phyloP scores from a whole-genome alignment of 768 basidiomycete species.

The Amanita rubescens region DNA sequence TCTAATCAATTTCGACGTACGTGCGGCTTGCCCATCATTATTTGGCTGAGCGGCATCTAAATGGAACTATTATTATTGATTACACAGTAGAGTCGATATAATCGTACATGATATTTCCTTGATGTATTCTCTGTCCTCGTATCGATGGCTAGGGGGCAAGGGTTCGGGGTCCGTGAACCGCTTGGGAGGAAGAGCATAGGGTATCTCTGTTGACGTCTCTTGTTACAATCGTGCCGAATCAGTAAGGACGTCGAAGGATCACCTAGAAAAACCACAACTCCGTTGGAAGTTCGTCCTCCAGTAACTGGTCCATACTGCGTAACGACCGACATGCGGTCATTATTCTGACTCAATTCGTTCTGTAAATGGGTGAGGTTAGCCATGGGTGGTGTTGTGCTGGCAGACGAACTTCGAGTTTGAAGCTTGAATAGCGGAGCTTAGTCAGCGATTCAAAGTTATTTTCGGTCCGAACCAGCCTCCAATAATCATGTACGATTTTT shows the following conservation, averaged over 20 bases:
- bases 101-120: slow-evolving; percentile 43
- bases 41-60: slow-evolving; percentile 50
- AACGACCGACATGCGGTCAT: slow-evolving; percentile 37
- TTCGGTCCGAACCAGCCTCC: too few relatives aligned
- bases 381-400: too few relatives aligned
- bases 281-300: slow-evolving; percentile 55
- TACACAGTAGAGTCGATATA: too few relatives aligned
- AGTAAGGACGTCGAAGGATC: slow-evolving; percentile 10
- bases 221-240: neutral
- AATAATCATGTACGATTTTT: too few relatives aligned
- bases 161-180: slow-evolving; percentile 59
- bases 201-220: slow-evolving; percentile 44
- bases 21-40: slow-evolving; percentile 57
- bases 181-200: slow-evolving; percentile 59
- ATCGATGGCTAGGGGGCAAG: slow-evolving; percentile 46
- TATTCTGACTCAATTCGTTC: slow-evolving; percentile 40
- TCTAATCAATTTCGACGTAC: slow-evolving; percentile 20
- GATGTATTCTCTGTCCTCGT: slow-evolving; percentile 55
- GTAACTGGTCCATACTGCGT: slow-evolving; percentile 50
- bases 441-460: too few relatives aligned
- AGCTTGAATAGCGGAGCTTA: too few relatives aligned
- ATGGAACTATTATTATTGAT: neutral
- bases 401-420: too few relatives aligned
- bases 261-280: slow-evolving; percentile 64
- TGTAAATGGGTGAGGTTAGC: slow-evolving; percentile 35